These are phyloP conservation scores for Syzygium aqueum DNA, from an alignment of 345 rosid species.

Conservation along the genomic window DNA sequence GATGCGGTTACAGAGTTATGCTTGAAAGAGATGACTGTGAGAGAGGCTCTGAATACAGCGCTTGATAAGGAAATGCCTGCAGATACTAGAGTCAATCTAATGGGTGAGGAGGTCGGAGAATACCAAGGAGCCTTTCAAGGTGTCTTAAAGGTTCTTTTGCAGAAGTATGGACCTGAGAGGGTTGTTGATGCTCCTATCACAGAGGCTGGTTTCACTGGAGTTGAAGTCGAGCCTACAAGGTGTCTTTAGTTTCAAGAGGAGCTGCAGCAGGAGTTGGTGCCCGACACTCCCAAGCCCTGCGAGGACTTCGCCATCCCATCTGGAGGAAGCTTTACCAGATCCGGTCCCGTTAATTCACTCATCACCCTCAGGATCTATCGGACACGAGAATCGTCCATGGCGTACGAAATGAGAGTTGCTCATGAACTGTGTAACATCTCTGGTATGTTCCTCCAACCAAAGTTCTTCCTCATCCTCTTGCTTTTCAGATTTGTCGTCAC, in stretches of 20 bases:
- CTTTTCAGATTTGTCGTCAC: background rate
- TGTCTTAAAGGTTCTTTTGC: background rate
- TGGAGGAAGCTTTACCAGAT: background rate
- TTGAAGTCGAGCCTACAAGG: rapidly evolving
- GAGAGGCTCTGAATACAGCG: no score
- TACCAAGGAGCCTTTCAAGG: no score
- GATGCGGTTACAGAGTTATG: no score
- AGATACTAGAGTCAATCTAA: no score
- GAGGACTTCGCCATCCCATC: background rate
- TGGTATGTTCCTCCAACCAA: background rate
- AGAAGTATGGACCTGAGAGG: no score
- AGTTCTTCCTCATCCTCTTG: background rate
- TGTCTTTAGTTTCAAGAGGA: no score
- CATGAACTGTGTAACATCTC: rapidly evolving
- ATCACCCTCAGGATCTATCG: background rate
- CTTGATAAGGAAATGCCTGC: background rate
- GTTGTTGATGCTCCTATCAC: no score
- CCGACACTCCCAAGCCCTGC: rapidly evolving
- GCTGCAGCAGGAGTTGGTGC: no score
- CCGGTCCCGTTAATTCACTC: rapidly evolving
- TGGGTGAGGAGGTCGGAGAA: no score
- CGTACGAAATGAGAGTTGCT: background rate
- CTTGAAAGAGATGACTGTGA: no score
- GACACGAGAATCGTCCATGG: rapidly evolving
- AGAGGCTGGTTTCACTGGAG: no score